Evolutionary conservation across 768 basidiomycete species (phyloP), one percentile per base, ranked within the genome.

Genomic region (Agaricus subrufescens): DNA sequence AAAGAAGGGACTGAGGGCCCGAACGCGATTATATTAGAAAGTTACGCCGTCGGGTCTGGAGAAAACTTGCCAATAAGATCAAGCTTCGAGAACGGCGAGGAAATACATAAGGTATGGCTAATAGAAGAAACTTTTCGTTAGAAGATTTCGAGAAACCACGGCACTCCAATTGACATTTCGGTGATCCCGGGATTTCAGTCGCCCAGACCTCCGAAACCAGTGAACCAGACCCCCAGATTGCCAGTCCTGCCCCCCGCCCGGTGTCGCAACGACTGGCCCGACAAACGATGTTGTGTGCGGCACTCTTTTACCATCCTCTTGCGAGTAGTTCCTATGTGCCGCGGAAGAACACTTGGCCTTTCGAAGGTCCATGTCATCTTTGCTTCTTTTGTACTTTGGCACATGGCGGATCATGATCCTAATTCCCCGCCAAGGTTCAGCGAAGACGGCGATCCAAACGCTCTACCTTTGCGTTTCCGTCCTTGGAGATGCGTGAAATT

Each of bases 31-130:
- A 50, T 40, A 50, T 56, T 26, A 7, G 3, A 34, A 40, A 19
- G 30, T 4, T 46, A 43, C 52, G 64, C 62, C 63, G 39, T 42
- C 23, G 43, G 9, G 15, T 31, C 14, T 48, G 3, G 19, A 50
- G 52, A 52, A 37, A 48, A 14, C 19, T n/a, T 29, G 44, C 55
- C 55, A 55, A 60, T 56, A 46, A 50, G 48, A 47, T 56, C 29
- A 44, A 43, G 10, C 54, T 56, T 50, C 40, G 54, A 44, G 38
- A 44, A 53, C 25, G 29, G 15, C 39, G 39, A 42, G n/a, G 46
- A 15, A 39, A 48, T 48, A 48, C 39, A 55, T 40, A 42, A 39
- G 31, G 31, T 2, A 30, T 34, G 43, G 9, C 44, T 19, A 50
- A 12, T 34, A 50, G 27, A 30, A 40, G 14, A 23, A 30, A 15